Conservation (phyloP, 2,329 filamentous ascomycete species). For the Aspergillus sergii region DNA sequence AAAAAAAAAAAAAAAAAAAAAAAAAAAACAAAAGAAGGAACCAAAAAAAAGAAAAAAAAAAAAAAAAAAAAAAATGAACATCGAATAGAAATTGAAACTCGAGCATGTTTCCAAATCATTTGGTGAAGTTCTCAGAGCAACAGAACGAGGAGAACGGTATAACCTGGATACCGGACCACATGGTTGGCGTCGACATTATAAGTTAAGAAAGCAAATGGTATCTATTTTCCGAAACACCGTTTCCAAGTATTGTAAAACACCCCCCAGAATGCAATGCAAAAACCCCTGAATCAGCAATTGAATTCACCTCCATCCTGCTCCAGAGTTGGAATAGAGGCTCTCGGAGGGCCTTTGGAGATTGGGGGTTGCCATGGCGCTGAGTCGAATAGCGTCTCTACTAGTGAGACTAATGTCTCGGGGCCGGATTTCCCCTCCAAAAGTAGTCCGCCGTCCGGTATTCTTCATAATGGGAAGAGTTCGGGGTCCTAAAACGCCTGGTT, state of each 20-base stretch:
- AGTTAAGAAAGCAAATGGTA: constrained; percentile 30
- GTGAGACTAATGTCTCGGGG: constrained; percentile 42
- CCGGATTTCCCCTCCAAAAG: constrained; percentile 44
- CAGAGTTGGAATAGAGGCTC: constrained; percentile 30
- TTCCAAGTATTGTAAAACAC: constrained; percentile 18
- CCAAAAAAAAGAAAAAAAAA: too few species aligned
- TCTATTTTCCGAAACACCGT: constrained; percentile 32
- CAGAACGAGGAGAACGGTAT: constrained; percentile 9
- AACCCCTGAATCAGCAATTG: constrained; percentile 14
- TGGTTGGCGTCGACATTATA: constrained; percentile 18
- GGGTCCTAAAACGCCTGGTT: constrained; percentile 63
- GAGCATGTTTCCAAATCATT: constrained; percentile 15
- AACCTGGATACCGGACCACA: constrained; percentile 12
- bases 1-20: constrained; percentile 11
- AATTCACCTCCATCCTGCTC: constrained; percentile 26
- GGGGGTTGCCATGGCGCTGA: constrained; percentile 42
- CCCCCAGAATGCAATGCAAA: constrained; percentile 14
- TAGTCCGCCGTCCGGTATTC: constrained; percentile 46
- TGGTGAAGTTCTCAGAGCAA: constrained; percentile 8
- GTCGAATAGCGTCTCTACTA: constrained; percentile 42
- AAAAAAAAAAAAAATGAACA: constrained; percentile 15
- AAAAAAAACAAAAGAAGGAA: constrained; percentile 7
- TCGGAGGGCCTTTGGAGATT: constrained; percentile 35
- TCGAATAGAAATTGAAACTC: constrained; percentile 10
- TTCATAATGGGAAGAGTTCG: constrained; percentile 63